A percentile compares a stretch with the other conserved stretches of the same genome.
Conservation (phyloP, 2,329 filamentous ascomycete species). For the Aspergillus tubingensis region DNA sequence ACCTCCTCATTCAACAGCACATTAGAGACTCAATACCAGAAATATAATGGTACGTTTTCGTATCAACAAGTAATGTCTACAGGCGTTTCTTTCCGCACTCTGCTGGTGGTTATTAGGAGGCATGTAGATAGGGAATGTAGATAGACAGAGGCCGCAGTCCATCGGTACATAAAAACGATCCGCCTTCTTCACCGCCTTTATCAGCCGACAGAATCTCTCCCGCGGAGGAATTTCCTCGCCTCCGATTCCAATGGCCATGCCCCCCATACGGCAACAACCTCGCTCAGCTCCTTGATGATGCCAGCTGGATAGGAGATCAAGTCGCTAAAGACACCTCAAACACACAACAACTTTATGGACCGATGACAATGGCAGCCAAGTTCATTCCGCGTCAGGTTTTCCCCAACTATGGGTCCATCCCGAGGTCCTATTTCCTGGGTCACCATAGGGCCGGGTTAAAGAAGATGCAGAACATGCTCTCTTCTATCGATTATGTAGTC, state of each 20-base stretch:
- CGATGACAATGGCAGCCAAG: slow-evolving; percentile 29
- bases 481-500: slow-evolving; percentile 81
- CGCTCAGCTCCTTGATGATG: slow-evolving; percentile 8
- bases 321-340: background rate
- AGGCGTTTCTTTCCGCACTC: too few species aligned
- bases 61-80: too few species aligned
- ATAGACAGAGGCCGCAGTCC: background rate
- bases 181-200: slow-evolving; percentile 14
- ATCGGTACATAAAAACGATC: background rate
- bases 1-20: too few species aligned
- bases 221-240: background rate
- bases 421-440: slow-evolving; percentile 89
- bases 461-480: slow-evolving; percentile 79
- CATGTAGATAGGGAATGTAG: too few species aligned
- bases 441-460: slow-evolving; percentile 82
- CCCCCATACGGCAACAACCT: background rate
- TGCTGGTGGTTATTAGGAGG: too few species aligned
- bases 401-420: slow-evolving; percentile 71
- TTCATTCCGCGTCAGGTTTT: slow-evolving; percentile 78
- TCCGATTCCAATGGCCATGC: background rate
- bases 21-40: too few species aligned
- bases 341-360: background rate
- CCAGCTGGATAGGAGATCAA: background rate
- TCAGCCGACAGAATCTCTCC: background rate
- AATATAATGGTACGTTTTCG: too few species aligned